phyloP scores from a whole-genome alignment of 768 basidiomycete genomes.

The Phlegmacium glaucopus region DNA sequence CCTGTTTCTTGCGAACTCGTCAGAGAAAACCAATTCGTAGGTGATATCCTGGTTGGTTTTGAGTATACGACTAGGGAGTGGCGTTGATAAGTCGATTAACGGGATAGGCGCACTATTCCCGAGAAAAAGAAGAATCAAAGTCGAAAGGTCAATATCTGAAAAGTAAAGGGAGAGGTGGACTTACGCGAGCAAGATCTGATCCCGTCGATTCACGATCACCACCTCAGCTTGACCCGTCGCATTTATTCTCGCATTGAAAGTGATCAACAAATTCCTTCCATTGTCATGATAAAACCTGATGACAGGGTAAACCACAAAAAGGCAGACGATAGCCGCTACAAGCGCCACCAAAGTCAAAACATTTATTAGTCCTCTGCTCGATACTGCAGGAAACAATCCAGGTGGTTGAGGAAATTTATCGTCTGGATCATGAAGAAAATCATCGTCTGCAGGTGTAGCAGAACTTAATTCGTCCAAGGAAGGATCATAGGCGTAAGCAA shows the following conservation, averaged over 20 bases:
- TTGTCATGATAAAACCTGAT: slow-evolving; percentile 36
- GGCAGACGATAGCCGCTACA: slow-evolving; percentile 48
- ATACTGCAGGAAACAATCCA: not conserved
- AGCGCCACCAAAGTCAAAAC: slow-evolving; percentile 61
- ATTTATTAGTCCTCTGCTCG: slow-evolving; percentile 47
- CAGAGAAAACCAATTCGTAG: not conserved
- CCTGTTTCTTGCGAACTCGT: not conserved
- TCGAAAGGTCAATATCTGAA: not conserved
- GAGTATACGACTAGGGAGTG: not conserved
- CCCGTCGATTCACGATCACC: not conserved
- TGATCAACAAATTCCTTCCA: slow-evolving; percentile 37
- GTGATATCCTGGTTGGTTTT: not conserved
- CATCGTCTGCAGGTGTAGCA: slow-evolving; percentile 46
- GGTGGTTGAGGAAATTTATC: slow-evolving; percentile 9
- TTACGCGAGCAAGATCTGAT: not conserved
- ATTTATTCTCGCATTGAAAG: slow-evolving; percentile 60
- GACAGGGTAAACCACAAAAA: slow-evolving; percentile 84
- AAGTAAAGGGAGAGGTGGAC: not conserved
- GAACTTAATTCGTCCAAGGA: slow-evolving; percentile 26
- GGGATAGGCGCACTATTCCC: not conserved
- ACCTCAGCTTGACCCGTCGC: slow-evolving; percentile 54
- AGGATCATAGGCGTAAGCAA: slow-evolving; percentile 69
- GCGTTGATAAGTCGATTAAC: not conserved
- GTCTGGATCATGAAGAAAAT: slow-evolving; percentile 54
- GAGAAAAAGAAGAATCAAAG: not conserved